Percentiles rank a stretch among this genome's conserved stretches.
These are phyloP conservation scores for Clausena lansium DNA, from an alignment of 345 rosid species.

Conservation along the genomic window DNA sequence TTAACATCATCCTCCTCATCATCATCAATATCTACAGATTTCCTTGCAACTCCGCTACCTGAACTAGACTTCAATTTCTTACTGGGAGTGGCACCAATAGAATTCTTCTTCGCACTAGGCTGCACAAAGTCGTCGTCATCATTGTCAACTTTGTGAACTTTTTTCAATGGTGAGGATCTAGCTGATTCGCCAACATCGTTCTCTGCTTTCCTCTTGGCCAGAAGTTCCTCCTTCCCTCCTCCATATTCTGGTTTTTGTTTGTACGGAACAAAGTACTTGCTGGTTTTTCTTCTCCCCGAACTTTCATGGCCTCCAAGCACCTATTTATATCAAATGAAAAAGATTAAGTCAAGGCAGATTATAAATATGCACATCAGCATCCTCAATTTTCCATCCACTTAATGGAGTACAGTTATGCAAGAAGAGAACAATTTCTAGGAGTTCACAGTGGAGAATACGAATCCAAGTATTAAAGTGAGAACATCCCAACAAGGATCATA, in stretches of 20 bases:
- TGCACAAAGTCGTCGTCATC: conserved; percentile 70
- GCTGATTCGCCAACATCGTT: conserved; percentile 31
- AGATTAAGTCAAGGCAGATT: background rate
- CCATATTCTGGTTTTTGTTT: conserved; percentile 64
- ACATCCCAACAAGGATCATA: no score
- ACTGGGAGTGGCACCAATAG: conserved; percentile 57
- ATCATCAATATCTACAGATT: conserved; percentile 43
- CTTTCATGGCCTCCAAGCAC: conserved; percentile 44
- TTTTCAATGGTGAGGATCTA: conserved; percentile 54
- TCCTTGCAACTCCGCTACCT: conserved; percentile 64
- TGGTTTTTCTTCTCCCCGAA: conserved; percentile 76
- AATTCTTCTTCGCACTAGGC: conserved; percentile 39
- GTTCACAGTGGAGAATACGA: background rate
- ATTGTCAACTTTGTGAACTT: conserved; percentile 41
- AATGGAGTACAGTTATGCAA: background rate
- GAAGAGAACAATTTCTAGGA: background rate
- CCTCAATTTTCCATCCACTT: background rate
- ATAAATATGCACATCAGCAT: background rate
- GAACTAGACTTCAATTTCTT: conserved; percentile 75
- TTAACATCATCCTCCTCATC: conserved; percentile 61
- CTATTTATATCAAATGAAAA: conserved; percentile 20
- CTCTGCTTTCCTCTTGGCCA: conserved; percentile 64
- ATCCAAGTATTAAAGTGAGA: no score
- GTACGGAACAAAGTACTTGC: conserved; percentile 83
- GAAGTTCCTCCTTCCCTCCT: conserved; percentile 44